Base-by-base conservation (phyloP, 208 protist species). In the Leishmania braziliensis region DNA sequence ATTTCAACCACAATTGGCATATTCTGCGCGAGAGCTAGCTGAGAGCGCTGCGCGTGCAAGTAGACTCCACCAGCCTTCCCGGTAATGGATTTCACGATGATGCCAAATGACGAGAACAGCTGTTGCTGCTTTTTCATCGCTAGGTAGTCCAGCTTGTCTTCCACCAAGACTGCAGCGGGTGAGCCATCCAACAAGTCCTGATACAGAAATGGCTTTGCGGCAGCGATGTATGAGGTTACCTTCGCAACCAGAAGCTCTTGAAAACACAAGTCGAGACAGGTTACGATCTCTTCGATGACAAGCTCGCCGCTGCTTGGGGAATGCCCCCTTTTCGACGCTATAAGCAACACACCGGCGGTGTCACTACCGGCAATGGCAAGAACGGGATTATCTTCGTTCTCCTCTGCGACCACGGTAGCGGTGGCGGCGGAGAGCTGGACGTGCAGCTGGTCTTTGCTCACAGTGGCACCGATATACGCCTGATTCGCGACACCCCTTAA, bases 161-260 rank as follows among this genome's bases (percentile, higher is more conserved):
- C 39, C 33, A 62, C 72, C 26, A n/a, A 9, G 51, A 12, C 29
- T 14, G 51, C 72, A n/a, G 26, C 26, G 16, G 3, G 2, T 33
- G 53, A 43, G 74, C 53, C 29, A 48, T 50, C 39, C 26, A 39
- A 60, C 4, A 48, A 48, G 74, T 71, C 56, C 46, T 82, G 73
- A 8, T 77, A n/a, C 58, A 75, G 29, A 48, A 86, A 86, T 53
- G 77, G 73, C 56, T 77, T 79, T 51, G 75, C 72, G 4, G 82
- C 78, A 18, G 20, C 54, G 53, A 75, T 56, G 60, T 76, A 86
- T 1, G 82, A 86, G 23, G 48, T 29, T 1, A 77, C 14, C 26
- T 80, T 86, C 0, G 74, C 9, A 39, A 77, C 29, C 50, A 86
- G 73, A 48, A 86, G 77, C 53, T 86, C 74, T 54, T 86, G 82